These are phyloP conservation scores for Nasturtium officinale DNA, from an alignment of 345 rosid genomes.

Conservation along the genomic window DNA sequence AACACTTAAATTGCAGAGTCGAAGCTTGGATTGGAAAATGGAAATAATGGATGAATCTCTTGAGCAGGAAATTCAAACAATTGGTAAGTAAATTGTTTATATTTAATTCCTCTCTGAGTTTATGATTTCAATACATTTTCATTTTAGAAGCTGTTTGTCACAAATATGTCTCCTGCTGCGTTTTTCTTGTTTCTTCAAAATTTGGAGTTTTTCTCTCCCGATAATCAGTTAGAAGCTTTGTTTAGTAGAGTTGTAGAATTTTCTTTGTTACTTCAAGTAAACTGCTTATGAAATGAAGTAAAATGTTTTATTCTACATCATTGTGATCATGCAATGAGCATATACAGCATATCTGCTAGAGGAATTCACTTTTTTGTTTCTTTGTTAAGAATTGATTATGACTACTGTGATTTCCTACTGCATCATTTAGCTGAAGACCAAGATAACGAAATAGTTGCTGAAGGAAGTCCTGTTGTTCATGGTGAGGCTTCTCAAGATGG, in stretches of 20 bases:
- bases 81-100: constrained; percentile 41
- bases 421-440: constrained; percentile 45
- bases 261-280: background rate
- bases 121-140: background rate
- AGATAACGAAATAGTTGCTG: constrained; percentile 62
- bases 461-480: constrained; percentile 59
- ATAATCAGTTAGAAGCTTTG: background rate
- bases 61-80: constrained; percentile 50
- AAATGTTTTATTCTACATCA: background rate
- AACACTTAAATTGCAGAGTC: background rate
- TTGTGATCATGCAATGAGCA: background rate
- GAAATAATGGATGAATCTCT: constrained; percentile 53
- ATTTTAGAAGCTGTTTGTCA: background rate
- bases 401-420: constrained; percentile 4
- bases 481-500: constrained; percentile 64
- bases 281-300: constrained; percentile 4
- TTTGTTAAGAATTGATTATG: background rate
- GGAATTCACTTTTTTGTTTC: background rate
- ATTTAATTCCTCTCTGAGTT: background rate
- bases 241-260: background rate
- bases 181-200: background rate
- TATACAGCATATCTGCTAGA: background rate
- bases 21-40: constrained; percentile 5
- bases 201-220: background rate
- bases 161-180: background rate